phyloP scores from a whole-genome alignment of 805 yeast species.

The Candida saitoana region DNA sequence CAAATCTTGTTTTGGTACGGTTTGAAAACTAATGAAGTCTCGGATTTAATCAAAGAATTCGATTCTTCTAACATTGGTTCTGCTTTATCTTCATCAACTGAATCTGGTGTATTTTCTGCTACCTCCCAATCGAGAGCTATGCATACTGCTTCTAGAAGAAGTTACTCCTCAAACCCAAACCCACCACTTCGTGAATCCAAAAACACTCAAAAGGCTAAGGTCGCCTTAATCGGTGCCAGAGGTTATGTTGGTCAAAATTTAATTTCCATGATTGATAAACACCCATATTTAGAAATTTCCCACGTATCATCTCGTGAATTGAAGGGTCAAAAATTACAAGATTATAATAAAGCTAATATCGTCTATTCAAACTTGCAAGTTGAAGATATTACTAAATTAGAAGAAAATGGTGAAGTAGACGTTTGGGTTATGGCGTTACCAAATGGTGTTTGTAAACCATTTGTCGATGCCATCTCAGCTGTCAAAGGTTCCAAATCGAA shows the following conservation, averaged over 20 bases:
- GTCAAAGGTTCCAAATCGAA: conserved; percentile 65
- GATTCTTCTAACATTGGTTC: conserved; percentile 32
- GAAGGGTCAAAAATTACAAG: conserved; percentile 78
- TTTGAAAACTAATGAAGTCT: conserved; percentile 58
- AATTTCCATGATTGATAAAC: conserved; percentile 79
- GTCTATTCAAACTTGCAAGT: conserved; percentile 80
- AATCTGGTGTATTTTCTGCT: conserved; percentile 46
- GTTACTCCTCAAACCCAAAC: conserved; percentile 53
- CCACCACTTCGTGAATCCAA: conserved; percentile 67
- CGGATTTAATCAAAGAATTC: conserved; percentile 56
- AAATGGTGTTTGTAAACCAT: conserved; percentile 91
- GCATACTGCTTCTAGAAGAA: conserved; percentile 32
- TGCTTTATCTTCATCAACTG: conserved; percentile 34
- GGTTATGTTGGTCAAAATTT: conserved; percentile 96
- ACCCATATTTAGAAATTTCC: conserved; percentile 80
- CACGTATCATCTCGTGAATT: conserved; percentile 97
- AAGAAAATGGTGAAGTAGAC: conserved; percentile 74
- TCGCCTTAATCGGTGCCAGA: conserved; percentile 97
- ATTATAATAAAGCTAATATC: conserved; percentile 78
- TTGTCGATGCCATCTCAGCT: conserved; percentile 73
- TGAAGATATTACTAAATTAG: conserved; percentile 80
- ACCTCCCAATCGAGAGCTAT: conserved; percentile 51
- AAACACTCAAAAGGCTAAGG: conserved; percentile 60
- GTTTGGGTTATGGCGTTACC: conserved; percentile 99
- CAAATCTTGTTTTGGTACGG: conserved; percentile 95